Conservation (phyloP, 1,139 yeast genomes). For the Taphrina flavorubra region DNA sequence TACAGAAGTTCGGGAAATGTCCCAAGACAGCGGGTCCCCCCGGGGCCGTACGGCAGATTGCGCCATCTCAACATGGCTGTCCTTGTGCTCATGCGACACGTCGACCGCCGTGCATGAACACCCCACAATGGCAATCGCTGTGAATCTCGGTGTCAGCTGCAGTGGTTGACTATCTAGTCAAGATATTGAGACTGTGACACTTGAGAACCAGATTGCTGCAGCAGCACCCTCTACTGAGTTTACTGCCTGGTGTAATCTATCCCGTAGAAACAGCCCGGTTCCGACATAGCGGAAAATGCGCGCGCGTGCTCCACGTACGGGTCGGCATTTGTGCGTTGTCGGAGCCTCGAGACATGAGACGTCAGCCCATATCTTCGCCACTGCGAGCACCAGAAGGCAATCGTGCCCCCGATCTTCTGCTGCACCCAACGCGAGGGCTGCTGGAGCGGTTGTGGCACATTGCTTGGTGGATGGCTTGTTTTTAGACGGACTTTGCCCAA, state of each 20-base stretch:
- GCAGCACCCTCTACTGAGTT: no score
- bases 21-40: no score
- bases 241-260: no score
- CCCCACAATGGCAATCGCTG: neutral
- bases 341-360: neutral
- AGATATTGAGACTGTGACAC: no score
- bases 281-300: no score
- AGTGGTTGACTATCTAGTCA: no score
- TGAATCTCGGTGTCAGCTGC: no score
- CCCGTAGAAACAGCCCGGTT: no score
- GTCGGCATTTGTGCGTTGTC: neutral
- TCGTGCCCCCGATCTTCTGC: neutral
- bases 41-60: neutral
- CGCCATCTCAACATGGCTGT: neutral
- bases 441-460: neutral
- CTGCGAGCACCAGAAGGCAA: neutral
- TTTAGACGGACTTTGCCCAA: slow-evolving; percentile 22
- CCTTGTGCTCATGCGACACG: neutral
- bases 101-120: neutral
- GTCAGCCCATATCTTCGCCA: neutral
- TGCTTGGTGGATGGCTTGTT: slow-evolving; percentile 10
- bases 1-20: no score
- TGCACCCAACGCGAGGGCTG: neutral
- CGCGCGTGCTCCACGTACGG: neutral
- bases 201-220: no score